phyloP scores from a whole-genome alignment of 805 yeast genomes.

The Metschnikowia arizonensis region DNA sequence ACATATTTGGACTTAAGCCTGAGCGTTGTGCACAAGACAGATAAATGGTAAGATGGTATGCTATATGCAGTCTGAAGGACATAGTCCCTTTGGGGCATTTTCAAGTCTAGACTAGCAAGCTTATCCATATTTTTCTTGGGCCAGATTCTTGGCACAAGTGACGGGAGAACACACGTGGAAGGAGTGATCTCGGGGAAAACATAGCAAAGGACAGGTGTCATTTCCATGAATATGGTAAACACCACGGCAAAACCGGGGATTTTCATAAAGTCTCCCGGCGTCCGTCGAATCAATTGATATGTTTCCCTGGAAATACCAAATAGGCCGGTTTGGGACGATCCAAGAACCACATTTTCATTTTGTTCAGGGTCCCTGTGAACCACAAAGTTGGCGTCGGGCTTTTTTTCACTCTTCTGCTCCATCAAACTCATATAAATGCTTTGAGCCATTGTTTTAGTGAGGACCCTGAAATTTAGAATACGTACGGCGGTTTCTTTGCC shows the following conservation, averaged over 20 bases:
- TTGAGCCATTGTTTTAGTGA: constrained; percentile 35
- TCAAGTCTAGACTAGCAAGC: constrained; percentile 6
- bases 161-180: constrained; percentile 54
- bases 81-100: constrained; percentile 16
- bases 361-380: not conserved
- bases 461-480: constrained; percentile 32
- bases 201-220: constrained; percentile 51
- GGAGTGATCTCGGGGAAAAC: constrained; percentile 54
- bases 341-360: constrained; percentile 15
- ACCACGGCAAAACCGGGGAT: constrained; percentile 50
- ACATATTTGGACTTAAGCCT: constrained; percentile 38
- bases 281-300: constrained; percentile 48
- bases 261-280: constrained; percentile 47
- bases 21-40: constrained; percentile 32
- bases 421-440: constrained; percentile 33
- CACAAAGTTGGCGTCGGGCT: not conserved
- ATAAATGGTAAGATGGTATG: constrained; percentile 37
- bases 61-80: constrained; percentile 47
- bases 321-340: constrained; percentile 17
- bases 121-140: constrained; percentile 14
- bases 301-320: constrained; percentile 46
- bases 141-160: constrained; percentile 37
- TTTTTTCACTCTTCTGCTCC: constrained; percentile 25
- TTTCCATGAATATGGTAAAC: constrained; percentile 48
- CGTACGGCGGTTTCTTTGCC: constrained; percentile 26